Evolutionary conservation across 2,329 filamentous ascomycete species (phyloP).

Genomic region (Boeremia exigua): DNA sequence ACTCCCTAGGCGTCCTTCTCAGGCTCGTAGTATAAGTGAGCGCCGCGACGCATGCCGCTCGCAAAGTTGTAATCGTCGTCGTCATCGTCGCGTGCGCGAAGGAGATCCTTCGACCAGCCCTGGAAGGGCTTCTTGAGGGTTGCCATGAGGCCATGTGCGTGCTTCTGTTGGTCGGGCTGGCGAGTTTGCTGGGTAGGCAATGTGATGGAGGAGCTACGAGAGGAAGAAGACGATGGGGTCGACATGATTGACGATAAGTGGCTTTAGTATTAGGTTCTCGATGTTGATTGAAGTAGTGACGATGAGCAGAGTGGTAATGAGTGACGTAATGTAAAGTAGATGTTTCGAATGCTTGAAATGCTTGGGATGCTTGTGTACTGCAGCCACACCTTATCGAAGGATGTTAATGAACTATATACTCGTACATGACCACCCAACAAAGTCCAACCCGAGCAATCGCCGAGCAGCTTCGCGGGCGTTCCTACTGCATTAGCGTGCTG

Average conservation of each 20-base stretch:
- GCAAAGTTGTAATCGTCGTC: conserved; percentile 49
- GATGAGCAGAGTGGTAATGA: neutral
- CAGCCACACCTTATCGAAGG: neutral
- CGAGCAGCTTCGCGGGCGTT: neutral
- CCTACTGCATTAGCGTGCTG: neutral
- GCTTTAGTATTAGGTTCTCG: neutral
- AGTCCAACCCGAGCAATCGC: conserved; percentile 7
- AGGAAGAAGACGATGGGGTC: conserved; percentile 8
- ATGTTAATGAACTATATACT: neutral
- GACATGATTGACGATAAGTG: conserved; percentile 1
- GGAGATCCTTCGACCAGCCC: conserved; percentile 43
- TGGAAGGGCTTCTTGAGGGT: conserved; percentile 44
- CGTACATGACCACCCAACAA: conserved; percentile 1
- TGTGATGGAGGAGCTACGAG: conserved; percentile 12
- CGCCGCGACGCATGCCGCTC: conserved; percentile 28
- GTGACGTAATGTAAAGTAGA: neutral
- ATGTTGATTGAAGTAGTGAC: neutral
- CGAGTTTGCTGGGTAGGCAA: neutral
- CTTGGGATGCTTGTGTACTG: neutral
- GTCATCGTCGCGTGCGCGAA: conserved; percentile 39
- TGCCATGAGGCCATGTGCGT: conserved; percentile 18
- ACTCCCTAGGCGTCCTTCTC: neutral
- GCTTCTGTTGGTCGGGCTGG: neutral
- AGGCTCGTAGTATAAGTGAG: conserved; percentile 15
- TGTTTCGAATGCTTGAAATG: neutral